Evolutionary conservation across 768 basidiomycete species (phyloP).

Genomic region (Trametes cinnabarina): DNA sequence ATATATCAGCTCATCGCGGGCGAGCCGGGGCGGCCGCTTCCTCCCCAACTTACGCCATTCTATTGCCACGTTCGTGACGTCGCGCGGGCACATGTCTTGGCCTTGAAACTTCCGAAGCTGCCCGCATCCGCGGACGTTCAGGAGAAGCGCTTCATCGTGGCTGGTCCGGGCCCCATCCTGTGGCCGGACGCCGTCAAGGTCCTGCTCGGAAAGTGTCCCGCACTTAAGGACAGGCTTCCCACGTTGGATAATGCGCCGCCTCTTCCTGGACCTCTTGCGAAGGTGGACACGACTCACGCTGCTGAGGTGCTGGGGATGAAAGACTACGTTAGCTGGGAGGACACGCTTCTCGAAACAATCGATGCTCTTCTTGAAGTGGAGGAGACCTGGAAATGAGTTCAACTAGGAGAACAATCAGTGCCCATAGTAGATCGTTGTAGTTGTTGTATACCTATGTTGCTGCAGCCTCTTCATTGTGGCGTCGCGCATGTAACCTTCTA

Average conservation of each 20-base stretch:
- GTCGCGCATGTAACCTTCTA: too few relatives aligned
- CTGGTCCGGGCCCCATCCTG: slow-evolving; percentile 23
- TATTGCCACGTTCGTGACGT: slow-evolving; percentile 33
- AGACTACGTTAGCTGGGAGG: not conserved
- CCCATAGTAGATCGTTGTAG: too few relatives aligned
- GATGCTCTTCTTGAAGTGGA: not conserved
- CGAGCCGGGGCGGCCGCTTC: slow-evolving; percentile 12
- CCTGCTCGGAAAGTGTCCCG: slow-evolving; percentile 24
- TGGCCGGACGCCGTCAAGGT: slow-evolving; percentile 29
- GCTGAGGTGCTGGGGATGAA: not conserved
- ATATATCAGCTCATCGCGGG: slow-evolving; percentile 27
- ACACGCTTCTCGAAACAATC: not conserved
- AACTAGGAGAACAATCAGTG: not conserved
- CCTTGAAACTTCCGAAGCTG: slow-evolving; percentile 17
- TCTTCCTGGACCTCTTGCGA: slow-evolving; percentile 2
- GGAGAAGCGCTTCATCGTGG: slow-evolving; percentile 27
- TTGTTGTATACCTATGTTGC: too few relatives aligned
- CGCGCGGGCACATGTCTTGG: slow-evolving; percentile 31
- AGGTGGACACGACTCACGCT: not conserved
- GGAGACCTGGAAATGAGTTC: not conserved
- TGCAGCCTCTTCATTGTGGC: too few relatives aligned
- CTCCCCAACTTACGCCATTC: slow-evolving; percentile 23
- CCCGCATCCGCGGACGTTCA: not conserved
- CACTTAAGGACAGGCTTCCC: slow-evolving; percentile 24
- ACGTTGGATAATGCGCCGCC: not conserved